Conservation (phyloP, 176 grass and related monocot species). For the Musa beccarii region DNA sequence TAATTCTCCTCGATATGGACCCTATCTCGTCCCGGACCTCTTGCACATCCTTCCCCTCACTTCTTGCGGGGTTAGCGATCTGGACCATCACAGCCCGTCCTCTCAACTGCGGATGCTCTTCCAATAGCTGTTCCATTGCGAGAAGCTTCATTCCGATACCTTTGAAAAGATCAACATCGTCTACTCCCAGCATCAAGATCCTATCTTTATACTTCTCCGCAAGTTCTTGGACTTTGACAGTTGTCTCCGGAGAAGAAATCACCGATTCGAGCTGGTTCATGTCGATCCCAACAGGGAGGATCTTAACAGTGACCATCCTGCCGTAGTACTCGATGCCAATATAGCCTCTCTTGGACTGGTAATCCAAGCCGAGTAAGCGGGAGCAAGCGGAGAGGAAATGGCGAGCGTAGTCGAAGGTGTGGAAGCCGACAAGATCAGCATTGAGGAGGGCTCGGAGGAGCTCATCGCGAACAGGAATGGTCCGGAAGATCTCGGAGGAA, state of each 20-base stretch:
- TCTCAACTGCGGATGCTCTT: neutral
- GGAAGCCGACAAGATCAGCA: conserved; percentile 44
- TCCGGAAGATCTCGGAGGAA: conserved; percentile 26
- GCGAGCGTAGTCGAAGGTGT: conserved; percentile 28
- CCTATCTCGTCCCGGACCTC: conserved; percentile 9
- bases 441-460: conserved; percentile 36
- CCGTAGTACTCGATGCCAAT: conserved; percentile 25
- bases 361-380: conserved; percentile 18
- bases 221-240: conserved; percentile 20
- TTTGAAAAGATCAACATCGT: conserved; percentile 40
- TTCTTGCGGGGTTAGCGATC: conserved; percentile 34
- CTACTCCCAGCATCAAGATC: conserved; percentile 34
- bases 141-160: conserved; percentile 32
- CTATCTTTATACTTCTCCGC: conserved; percentile 21
- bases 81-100: conserved; percentile 35
- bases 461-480: conserved; percentile 16
- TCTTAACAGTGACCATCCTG: conserved; percentile 21
- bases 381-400: conserved; percentile 30
- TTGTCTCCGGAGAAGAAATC: conserved; percentile 16
- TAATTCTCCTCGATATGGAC: conserved; percentile 16
- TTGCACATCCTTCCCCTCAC: conserved; percentile 12
- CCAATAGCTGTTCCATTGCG: conserved; percentile 32
- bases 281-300: conserved; percentile 32
- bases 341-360: conserved; percentile 7
- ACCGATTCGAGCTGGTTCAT: conserved; percentile 11